Evolutionary conservation across 2,329 filamentous ascomycete genomes (phyloP).

Genomic region (Scytalidium lignicola): DNA sequence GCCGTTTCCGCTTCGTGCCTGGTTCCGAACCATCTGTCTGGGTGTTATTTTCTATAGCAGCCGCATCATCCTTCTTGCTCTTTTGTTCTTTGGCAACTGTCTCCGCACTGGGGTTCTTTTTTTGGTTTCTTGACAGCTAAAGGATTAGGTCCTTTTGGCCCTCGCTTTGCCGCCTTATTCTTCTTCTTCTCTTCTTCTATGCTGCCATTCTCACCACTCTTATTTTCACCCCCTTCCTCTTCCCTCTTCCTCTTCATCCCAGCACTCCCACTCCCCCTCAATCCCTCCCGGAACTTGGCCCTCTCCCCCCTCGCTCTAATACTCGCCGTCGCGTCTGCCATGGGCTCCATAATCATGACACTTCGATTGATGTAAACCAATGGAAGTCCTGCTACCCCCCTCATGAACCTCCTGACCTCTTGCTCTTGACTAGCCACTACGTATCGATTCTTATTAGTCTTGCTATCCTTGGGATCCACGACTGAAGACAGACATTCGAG

Average conservation of each 20-base stretch:
- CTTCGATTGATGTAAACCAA: conserved; percentile 73
- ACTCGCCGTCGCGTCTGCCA: conserved; percentile 62
- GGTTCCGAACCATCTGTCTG: conserved; percentile 15
- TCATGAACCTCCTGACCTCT: conserved; percentile 57
- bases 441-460: conserved; percentile 73
- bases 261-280: conserved; percentile 41
- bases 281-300: conserved; percentile 66
- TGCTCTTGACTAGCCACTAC: conserved; percentile 70
- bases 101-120: conserved; percentile 34
- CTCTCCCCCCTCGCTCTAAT: conserved; percentile 64
- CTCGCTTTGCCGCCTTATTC: conserved; percentile 54
- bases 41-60: background rate
- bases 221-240: too few relatives aligned
- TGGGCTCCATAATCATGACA: conserved; percentile 74
- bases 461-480: conserved; percentile 69
- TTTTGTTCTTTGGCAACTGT: conserved; percentile 16
- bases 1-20: conserved; percentile 31
- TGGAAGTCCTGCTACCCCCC: conserved; percentile 66
- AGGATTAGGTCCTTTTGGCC: conserved; percentile 66
- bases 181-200: conserved; percentile 31
- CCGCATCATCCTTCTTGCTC: conserved; percentile 21
- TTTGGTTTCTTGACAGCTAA: conserved; percentile 66
- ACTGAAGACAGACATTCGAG: conserved; percentile 68
- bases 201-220: conserved; percentile 12
- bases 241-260: conserved; percentile 34